Evolutionary conservation across 495 filamentous ascomycete genomes (phyloP).

Genomic region (Penicillium cosmopolitanum): DNA sequence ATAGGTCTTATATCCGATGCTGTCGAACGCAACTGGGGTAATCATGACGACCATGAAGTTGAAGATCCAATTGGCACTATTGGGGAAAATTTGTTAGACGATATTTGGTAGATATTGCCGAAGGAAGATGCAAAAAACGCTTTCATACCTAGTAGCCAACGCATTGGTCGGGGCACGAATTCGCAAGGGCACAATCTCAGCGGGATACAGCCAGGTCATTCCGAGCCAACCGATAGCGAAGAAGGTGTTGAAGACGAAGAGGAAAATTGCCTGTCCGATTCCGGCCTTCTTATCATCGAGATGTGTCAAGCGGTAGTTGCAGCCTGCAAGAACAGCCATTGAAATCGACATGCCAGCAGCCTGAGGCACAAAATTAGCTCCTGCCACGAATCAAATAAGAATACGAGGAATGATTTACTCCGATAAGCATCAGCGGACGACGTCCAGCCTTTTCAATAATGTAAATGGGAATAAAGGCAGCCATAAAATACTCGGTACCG

Average conservation of each 20-base stretch:
- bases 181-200: constrained; percentile 56
- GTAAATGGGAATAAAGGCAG: constrained; percentile 67
- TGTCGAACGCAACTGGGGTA: constrained; percentile 64
- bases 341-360: constrained; percentile 60
- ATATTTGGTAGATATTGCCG: neutral
- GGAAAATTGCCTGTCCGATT: constrained; percentile 46
- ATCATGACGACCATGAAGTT: constrained; percentile 63
- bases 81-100: neutral
- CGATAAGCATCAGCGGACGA: constrained; percentile 67
- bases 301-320: constrained; percentile 39
- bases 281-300: constrained; percentile 41
- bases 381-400: neutral
- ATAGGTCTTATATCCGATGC: constrained; percentile 68
- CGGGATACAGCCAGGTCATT: constrained; percentile 72
- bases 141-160: constrained; percentile 20
- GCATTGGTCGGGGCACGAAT: constrained; percentile 32
- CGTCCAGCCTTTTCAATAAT: constrained; percentile 67
- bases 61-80: constrained; percentile 32
- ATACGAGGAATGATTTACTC: constrained; percentile 34
- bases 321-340: constrained; percentile 61
- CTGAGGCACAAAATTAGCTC: constrained; percentile 11
- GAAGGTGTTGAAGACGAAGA: constrained; percentile 71
- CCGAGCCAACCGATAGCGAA: constrained; percentile 73
- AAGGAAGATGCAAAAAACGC: too few relatives aligned
- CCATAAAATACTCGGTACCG: constrained; percentile 70